Base-by-base conservation (phyloP, 345 rosid species). In the Gossypium ekmanianum region DNA sequence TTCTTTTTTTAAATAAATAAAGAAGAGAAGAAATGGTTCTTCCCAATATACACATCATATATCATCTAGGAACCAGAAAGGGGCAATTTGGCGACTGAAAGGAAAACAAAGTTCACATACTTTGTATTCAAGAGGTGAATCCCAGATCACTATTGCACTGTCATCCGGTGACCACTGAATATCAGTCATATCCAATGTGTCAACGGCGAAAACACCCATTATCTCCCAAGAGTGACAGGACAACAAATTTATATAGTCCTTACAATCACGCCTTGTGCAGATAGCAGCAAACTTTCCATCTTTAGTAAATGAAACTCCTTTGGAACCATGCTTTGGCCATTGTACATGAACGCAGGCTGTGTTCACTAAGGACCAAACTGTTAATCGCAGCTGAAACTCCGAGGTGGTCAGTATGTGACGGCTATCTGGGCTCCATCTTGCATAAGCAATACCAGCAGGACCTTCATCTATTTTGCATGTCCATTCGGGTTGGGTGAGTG, bases 401-500 rank as follows among this genome's bases (percentile, higher is more conserved):
- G 99, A 93, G 5, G 97, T 89, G 0, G 99, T 91, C 64, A 93
- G 93, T 76, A 95, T 91, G 81, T 95, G 98, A 29, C 98, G 97
- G 74, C 99, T 95, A 58, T 93, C 99, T 0, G 99, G 98, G 73
- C 99, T 95, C 98, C 99, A 93, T 82, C 99, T 84, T 47, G 98
- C 97, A 84, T 93, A 95, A 27, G 97, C 90, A 75, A 93, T 89
- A 75, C 98, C 97, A 34, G 99, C 97, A 24, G 90, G 94, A 74
- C 98, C 99, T 86, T 95, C 99, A 71, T 95, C 99, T 34, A 95
- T 95, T 82, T 93, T 93, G 81, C 99, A 95, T 14, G 96, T 93
- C 99, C 98, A 95, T 77, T 93, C 97, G 45, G 98, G 97, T 81
- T 95, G 96, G 61, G 87, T 61, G 78, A 93, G 80, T 2, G 97